These are phyloP conservation scores for Rhododendron henanense DNA, from an alignment of 148 eudicot species.

Conservation along the genomic window DNA sequence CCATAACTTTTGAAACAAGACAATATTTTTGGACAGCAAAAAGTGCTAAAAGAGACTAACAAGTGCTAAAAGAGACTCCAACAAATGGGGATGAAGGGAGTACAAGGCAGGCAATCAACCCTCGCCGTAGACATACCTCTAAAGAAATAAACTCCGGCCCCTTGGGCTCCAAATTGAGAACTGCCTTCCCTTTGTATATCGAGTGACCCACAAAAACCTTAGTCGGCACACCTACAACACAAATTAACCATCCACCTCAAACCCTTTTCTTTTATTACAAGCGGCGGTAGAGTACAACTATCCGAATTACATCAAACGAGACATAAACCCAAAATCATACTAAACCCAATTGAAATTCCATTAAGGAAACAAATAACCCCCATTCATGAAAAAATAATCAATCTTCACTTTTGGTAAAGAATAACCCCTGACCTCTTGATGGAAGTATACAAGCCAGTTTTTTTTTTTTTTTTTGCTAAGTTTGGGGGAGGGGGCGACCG, in stretches of 20 bases:
- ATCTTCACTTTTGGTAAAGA: not conserved
- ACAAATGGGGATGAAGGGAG: not conserved
- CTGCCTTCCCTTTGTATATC: constrained; percentile 93
- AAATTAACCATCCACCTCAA: not conserved
- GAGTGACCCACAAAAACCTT: constrained; percentile 79
- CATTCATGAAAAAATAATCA: not conserved
- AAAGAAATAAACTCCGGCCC: constrained; percentile 74
- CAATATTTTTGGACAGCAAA: not conserved
- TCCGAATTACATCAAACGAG: not conserved
- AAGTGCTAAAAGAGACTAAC: not conserved
- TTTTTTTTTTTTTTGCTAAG: not conserved
- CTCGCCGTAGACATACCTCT: constrained; percentile 49
- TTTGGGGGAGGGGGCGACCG: not conserved
- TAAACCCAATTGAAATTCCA: not conserved
- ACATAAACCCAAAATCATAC: not conserved
- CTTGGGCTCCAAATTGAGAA: constrained; percentile 75
- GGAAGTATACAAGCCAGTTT: not conserved
- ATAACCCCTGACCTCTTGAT: not conserved
- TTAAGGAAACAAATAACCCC: not conserved
- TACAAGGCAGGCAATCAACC: not conserved
- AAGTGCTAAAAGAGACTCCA: not conserved
- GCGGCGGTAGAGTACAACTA: not conserved
- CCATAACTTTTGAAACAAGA: not conserved
- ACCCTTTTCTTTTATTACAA: not conserved
- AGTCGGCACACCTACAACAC: constrained; percentile 33